These are phyloP conservation scores for Kalanchoe fedtschenkoi DNA, from an alignment of 164 flowering plant genomes.

Conservation along the genomic window DNA sequence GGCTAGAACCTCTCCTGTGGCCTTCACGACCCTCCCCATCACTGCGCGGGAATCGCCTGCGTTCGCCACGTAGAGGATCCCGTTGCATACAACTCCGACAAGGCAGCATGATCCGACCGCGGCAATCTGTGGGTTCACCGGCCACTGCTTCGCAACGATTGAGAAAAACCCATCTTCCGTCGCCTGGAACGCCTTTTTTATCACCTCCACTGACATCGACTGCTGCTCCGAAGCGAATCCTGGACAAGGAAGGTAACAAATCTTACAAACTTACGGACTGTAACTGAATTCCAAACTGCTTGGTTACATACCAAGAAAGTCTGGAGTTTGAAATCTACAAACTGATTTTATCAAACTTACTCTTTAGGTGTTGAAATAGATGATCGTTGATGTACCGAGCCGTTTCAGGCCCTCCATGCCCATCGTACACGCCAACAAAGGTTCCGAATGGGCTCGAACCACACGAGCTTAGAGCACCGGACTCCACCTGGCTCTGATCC, in stretches of 20 bases:
- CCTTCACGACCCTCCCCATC: constrained; percentile 2
- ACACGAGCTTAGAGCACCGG: not conserved
- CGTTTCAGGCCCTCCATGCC: constrained; percentile 2
- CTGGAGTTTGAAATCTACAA: too few relatives aligned
- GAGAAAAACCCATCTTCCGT: constrained; percentile 4
- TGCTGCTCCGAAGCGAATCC: not conserved
- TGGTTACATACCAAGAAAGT: too few relatives aligned
- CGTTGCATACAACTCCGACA: not conserved
- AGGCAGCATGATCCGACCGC: constrained; percentile 3
- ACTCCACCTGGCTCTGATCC: constrained; percentile 3
- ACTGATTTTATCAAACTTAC: not conserved
- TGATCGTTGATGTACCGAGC: not conserved
- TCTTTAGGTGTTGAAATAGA: not conserved
- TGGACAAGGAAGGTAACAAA: not conserved
- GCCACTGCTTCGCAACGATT: not conserved
- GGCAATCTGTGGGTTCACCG: not conserved
- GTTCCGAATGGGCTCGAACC: not conserved
- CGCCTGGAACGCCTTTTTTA: not conserved
- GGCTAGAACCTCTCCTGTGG: constrained; percentile 1
- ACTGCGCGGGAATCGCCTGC: constrained; percentile 3
- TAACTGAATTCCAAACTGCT: too few relatives aligned
- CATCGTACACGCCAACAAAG: not conserved
- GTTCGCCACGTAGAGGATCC: constrained; percentile 1
- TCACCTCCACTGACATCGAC: constrained; percentile 2
- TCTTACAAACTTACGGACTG: not conserved